Percentiles rank a stretch among this genome's conserved stretches.
Evolutionary conservation across 768 basidiomycete genomes (phyloP).

Genomic region (Suillus tomentosus): DNA sequence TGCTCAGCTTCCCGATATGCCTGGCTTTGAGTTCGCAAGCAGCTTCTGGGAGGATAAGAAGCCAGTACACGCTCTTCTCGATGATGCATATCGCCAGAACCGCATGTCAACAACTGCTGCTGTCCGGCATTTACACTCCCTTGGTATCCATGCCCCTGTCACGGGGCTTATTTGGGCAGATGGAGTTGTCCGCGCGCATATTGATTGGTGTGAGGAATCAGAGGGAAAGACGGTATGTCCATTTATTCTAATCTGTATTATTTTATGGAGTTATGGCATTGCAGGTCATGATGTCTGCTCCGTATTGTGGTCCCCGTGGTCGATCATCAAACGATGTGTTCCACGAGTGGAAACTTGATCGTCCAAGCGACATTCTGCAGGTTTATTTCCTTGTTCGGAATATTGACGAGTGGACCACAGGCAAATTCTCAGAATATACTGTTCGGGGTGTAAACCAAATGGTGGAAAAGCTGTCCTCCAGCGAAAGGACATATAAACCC

Average conservation of each 20-base stretch:
- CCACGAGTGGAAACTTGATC: slow-evolving; percentile 52
- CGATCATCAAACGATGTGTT: slow-evolving; percentile 32
- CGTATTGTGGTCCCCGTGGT: slow-evolving; percentile 36
- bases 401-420: slow-evolving; percentile 54
- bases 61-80: slow-evolving; percentile 47
- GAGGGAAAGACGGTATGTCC: slow-evolving; percentile 38
- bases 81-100: slow-evolving; percentile 60
- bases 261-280: slow-evolving; percentile 1
- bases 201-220: slow-evolving; percentile 51
- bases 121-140: slow-evolving; percentile 50
- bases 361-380: slow-evolving; percentile 46
- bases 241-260: slow-evolving; percentile 2
- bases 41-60: slow-evolving; percentile 66
- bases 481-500: slow-evolving; percentile 39
- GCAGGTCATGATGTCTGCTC: slow-evolving; percentile 52
- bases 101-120: slow-evolving; percentile 55
- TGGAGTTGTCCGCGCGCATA: slow-evolving; percentile 52
- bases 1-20: slow-evolving; percentile 45
- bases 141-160: slow-evolving; percentile 47
- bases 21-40: slow-evolving; percentile 55
- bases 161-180: slow-evolving; percentile 58
- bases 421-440: slow-evolving; percentile 43
- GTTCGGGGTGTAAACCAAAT: slow-evolving; percentile 41
- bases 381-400: slow-evolving; percentile 55
- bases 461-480: slow-evolving; percentile 35